Conservation (phyloP, 139 green algal genomes). For the Zygnema cylindricum region DNA sequence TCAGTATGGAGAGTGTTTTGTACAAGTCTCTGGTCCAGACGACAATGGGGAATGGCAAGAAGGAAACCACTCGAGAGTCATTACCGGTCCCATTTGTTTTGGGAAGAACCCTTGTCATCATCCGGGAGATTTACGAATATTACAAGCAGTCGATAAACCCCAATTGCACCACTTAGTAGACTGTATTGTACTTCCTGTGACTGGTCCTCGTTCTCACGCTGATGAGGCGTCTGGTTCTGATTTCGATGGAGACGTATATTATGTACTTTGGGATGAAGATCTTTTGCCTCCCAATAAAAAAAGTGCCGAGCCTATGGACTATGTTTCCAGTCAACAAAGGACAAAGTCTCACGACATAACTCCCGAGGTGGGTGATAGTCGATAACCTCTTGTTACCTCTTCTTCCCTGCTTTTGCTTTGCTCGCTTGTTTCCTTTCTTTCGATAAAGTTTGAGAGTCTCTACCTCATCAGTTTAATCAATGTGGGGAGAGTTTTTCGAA, state of each 20-base stretch:
- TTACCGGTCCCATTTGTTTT: constrained; percentile 53
- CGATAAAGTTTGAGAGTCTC: too few species aligned
- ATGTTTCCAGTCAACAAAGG: constrained; percentile 34
- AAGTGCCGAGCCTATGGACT: constrained; percentile 57
- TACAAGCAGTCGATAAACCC: constrained; percentile 60
- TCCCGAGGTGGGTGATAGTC: too few species aligned
- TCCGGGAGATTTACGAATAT: constrained; percentile 60
- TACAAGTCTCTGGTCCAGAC: constrained; percentile 19
- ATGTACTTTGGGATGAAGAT: constrained; percentile 53
- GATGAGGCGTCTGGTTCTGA: constrained; percentile 58
- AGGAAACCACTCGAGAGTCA: background rate
- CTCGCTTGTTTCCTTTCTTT: too few species aligned
- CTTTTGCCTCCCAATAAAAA: constrained; percentile 8
- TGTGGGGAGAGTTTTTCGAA: too few species aligned
- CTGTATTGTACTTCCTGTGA: constrained; percentile 61
- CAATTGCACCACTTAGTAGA: constrained; percentile 52
- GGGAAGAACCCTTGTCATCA: constrained; percentile 68
- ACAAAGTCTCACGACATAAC: too few species aligned
- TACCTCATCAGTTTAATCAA: too few species aligned
- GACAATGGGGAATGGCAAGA: background rate
- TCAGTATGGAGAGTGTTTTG: constrained; percentile 47
- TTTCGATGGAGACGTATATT: constrained; percentile 65
- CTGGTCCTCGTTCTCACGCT: constrained; percentile 50
- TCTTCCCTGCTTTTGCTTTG: too few species aligned
- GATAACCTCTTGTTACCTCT: too few species aligned